phyloP scores from a whole-genome alignment of 2,329 filamentous ascomycete genomes.

The Exophiala viscosa region DNA sequence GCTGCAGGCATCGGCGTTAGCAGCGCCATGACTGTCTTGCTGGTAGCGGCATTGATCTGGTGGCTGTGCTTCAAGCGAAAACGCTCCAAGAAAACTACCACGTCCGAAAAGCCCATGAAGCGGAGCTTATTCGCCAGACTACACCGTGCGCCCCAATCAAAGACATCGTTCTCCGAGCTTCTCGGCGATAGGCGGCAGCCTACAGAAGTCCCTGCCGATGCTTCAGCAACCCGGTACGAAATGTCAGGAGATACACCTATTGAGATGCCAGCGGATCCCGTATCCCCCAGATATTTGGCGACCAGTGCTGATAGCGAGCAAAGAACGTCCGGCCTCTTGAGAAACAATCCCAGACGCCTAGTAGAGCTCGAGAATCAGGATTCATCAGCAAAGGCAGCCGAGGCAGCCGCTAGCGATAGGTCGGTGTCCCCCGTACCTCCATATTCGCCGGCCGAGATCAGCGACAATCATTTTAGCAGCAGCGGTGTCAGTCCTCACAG shows the following conservation, averaged over 20 bases:
- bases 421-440: conserved; percentile 26
- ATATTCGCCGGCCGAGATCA: conserved; percentile 24
- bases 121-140: conserved; percentile 18
- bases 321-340: conserved; percentile 3
- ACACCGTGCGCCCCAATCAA: conserved; percentile 15
- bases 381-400: conserved; percentile 17
- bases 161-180: conserved; percentile 28
- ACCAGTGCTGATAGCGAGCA: conserved; percentile 4
- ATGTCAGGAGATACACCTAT: conserved; percentile 20
- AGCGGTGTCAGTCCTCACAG: conserved; percentile 25
- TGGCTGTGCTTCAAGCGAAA: conserved; percentile 19
- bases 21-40: conserved; percentile 22
- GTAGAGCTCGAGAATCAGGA: conserved; percentile 23
- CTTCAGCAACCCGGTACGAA: conserved; percentile 26
- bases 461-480: conserved; percentile 16
- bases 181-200: conserved; percentile 29
- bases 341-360: conserved; percentile 24
- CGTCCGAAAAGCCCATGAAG: conserved; percentile 16
- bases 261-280: conserved; percentile 28
- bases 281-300: conserved; percentile 22
- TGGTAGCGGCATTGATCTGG: conserved; percentile 22
- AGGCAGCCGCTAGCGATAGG: conserved; percentile 15
- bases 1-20: conserved; percentile 32
- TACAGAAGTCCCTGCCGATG: conserved; percentile 29
- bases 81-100: background rate